phyloP scores from a whole-genome alignment of 2,329 filamentous ascomycete genomes.

The Pseudogymnoascus verrucosus region DNA sequence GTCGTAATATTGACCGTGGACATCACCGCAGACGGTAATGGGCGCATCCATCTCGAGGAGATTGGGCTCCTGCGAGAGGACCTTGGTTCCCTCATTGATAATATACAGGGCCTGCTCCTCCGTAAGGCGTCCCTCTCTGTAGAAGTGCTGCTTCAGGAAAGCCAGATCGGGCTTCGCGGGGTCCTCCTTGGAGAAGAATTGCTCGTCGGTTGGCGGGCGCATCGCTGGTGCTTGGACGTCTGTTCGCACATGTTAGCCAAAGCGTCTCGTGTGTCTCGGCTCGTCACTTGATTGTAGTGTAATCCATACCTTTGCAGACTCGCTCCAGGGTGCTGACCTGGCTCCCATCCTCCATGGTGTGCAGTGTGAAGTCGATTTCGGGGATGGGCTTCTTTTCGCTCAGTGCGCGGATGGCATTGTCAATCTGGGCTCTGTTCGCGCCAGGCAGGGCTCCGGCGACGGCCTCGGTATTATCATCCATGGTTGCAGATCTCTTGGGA shows the following conservation, averaged over 20 bases:
- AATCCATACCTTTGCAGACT: constrained; percentile 84
- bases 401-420: constrained; percentile 87
- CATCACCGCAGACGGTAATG: constrained; percentile 96
- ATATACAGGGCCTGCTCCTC: constrained; percentile 98
- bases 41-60: constrained; percentile 98
- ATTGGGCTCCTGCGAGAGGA: constrained; percentile 86
- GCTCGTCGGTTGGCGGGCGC: constrained; percentile 82
- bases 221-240: constrained; percentile 97
- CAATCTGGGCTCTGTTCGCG: constrained; percentile 47
- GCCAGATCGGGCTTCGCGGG: constrained; percentile 82
- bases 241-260: constrained; percentile 35
- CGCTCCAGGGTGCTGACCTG: constrained; percentile 93
- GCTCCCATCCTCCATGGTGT: constrained; percentile 94
- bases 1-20: constrained; percentile 98
- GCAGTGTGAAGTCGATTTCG: constrained; percentile 97
- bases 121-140: constrained; percentile 90
- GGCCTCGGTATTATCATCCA: not conserved
- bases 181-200: constrained; percentile 85
- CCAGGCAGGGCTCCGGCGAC: not conserved
- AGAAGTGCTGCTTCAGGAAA: constrained; percentile 97
- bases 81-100: constrained; percentile 75
- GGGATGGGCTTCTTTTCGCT: constrained; percentile 90
- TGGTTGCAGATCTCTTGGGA: not conserved
- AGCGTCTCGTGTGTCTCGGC: constrained; percentile 5
- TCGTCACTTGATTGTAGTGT: not conserved